Percentiles rank a stretch among this genome's conserved stretches.
phyloP scores from a whole-genome alignment of 1,284 basidiomycete species.

The Inonotus hispidus region DNA sequence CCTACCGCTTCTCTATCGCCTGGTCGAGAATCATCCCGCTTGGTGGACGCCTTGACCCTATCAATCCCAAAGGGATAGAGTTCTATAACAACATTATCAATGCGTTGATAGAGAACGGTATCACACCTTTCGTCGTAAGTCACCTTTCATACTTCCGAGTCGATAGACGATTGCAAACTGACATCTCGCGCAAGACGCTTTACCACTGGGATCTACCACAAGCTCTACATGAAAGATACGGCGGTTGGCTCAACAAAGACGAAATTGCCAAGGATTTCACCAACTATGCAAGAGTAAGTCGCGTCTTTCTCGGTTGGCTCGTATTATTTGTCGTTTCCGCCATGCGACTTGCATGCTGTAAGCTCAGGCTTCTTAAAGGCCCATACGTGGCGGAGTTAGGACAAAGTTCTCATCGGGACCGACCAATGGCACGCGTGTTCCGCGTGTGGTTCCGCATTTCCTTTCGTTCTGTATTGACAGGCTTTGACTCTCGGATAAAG shows the following conservation, averaged over 20 bases:
- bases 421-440: background rate
- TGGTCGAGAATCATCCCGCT: slow-evolving; percentile 72
- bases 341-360: background rate
- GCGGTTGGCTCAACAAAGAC: slow-evolving; percentile 65
- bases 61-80: slow-evolving; percentile 62
- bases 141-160: background rate
- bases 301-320: background rate
- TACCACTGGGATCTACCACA: slow-evolving; percentile 80
- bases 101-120: slow-evolving; percentile 54
- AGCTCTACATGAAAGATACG: slow-evolving; percentile 63
- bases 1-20: slow-evolving; percentile 66
- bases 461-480: background rate
- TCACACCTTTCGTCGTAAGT: slow-evolving; percentile 65
- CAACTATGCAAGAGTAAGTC: slow-evolving; percentile 52
- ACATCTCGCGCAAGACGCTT: slow-evolving; percentile 45
- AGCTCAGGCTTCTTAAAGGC: background rate
- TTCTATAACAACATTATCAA: slow-evolving; percentile 69
- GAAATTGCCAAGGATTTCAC: slow-evolving; percentile 59
- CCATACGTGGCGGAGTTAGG: background rate
- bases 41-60: slow-evolving; percentile 63
- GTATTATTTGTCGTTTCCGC: slow-evolving; percentile 8
- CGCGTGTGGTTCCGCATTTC: background rate
- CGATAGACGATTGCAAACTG: background rate
- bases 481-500: background rate
- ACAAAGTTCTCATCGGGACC: background rate